Base-by-base conservation (phyloP, 768 basidiomycete genomes). In the Rossbeevera mucosa region DNA sequence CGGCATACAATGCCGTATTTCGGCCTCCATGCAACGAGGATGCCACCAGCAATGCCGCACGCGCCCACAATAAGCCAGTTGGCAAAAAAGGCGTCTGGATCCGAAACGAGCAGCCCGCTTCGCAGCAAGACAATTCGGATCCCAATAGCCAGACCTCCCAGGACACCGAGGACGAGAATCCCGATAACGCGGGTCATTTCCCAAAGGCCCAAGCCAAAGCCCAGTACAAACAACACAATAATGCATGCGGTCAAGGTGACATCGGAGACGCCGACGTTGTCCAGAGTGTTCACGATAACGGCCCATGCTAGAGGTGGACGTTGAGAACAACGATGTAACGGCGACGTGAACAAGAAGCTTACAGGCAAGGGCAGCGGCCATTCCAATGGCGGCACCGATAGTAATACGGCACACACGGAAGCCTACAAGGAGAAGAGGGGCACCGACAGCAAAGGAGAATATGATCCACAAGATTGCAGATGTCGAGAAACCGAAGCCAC, bases 391-490 rank as follows among this genome's bases (percentile, higher is more conserved):
- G 2, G 73, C 68, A 25, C 80, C 84, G 0, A 80, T 78, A 3
- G 82, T 82, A 1, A 81, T 28, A 48, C 82, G 74, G 72, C 78
- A 77, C 2, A 80, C 75, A 24, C 82, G 74, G 44, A 86, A 73
- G 33, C 85, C 85, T 0, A 72, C 78, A 4, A 80, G 47, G 14
- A 81, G 68, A 59, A 87, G 72, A 2, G 82, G 82, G 5, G 69
- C 31, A 18, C 86, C 86, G 47, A 82, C 55, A 9, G 72, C 52
- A 50, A 81, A 72, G 24, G 72, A 74, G 55, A 81, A 83, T 7
- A 59, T 69, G 8, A 84, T 75, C 86, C 85, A 87, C 18, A 85
- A 59, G 12, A 82, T 42, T 1, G 83, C 80, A 21, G 80, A 66
- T 2, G 69, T 51, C 44, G 74, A 71, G 57, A 79, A 80, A 29